These are phyloP conservation scores for Dothideomycetes sp. DNA, from an alignment of 2,329 filamentous ascomycete species.

Conservation along the genomic window DNA sequence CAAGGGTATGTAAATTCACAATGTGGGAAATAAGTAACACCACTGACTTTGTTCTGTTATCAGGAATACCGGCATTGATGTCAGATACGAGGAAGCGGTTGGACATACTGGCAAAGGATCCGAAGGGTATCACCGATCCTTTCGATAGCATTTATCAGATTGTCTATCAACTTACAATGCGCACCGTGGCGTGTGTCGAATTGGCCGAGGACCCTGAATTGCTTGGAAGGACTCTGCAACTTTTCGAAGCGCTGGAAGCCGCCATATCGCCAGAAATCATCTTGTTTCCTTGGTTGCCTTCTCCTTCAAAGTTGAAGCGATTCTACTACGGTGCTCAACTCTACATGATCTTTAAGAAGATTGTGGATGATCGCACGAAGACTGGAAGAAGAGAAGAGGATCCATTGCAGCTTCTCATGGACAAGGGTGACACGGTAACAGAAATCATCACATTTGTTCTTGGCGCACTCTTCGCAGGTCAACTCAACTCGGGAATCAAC, in stretches of 20 bases:
- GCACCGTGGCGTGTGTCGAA: constrained; percentile 45
- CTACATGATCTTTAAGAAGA: constrained; percentile 40
- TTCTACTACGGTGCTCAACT: constrained; percentile 39
- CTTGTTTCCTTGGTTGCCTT: constrained; percentile 46
- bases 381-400: constrained; percentile 39
- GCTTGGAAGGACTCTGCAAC: constrained; percentile 34
- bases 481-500: constrained; percentile 49
- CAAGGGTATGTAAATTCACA: constrained; percentile 20
- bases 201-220: constrained; percentile 41
- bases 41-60: background rate
- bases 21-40: too few relatives aligned
- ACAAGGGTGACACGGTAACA: constrained; percentile 38
- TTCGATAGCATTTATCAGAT: constrained; percentile 46
- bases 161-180: constrained; percentile 50
- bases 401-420: constrained; percentile 45
- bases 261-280: constrained; percentile 36
- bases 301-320: constrained; percentile 35
- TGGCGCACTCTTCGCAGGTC: constrained; percentile 47
- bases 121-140: constrained; percentile 38
- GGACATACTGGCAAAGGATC: constrained; percentile 28
- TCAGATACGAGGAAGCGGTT: constrained; percentile 34
- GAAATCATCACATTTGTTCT: constrained; percentile 43
- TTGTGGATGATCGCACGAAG: constrained; percentile 39
- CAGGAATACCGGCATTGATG: constrained; percentile 34
- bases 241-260: constrained; percentile 41